Evolutionary conservation across 768 basidiomycete species (phyloP).

Genomic region (Mycena amicta): DNA sequence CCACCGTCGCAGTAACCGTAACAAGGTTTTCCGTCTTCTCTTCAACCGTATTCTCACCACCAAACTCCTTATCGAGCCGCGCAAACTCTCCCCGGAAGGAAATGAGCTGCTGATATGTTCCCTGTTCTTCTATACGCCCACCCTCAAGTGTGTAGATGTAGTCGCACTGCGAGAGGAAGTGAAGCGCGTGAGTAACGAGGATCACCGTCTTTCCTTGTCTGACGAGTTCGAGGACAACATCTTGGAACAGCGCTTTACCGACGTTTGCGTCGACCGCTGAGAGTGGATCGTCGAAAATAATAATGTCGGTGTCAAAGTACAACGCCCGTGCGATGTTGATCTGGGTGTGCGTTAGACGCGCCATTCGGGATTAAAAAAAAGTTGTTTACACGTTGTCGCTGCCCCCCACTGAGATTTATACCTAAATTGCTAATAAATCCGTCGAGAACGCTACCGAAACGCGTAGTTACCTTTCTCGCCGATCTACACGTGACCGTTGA

Average conservation of each 20-base stretch:
- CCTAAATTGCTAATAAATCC: no score
- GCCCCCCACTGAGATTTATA: conserved; percentile 46
- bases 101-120: conserved; percentile 77
- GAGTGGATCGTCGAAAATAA: conserved; percentile 66
- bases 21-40: conserved; percentile 21
- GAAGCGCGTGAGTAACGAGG: conserved; percentile 89
- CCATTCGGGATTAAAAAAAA: neutral
- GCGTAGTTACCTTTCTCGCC: conserved; percentile 61
- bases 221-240: conserved; percentile 65
- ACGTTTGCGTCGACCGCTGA: conserved; percentile 87
- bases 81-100: conserved; percentile 65
- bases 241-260: conserved; percentile 83
- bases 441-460: neutral
- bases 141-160: conserved; percentile 80
- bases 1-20: conserved; percentile 26
- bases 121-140: conserved; percentile 45
- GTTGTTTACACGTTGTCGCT: conserved; percentile 59
- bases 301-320: conserved; percentile 64
- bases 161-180: conserved; percentile 87
- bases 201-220: conserved; percentile 74
- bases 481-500: no score
- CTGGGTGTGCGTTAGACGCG: conserved; percentile 31
- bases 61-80: conserved; percentile 75
- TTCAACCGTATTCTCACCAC: conserved; percentile 33
- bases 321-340: conserved; percentile 73